Percentiles rank a stretch among this genome's conserved stretches.
phyloP scores from a whole-genome alignment of 1,284 basidiomycete species.

The Ceratobasidium sp. region DNA sequence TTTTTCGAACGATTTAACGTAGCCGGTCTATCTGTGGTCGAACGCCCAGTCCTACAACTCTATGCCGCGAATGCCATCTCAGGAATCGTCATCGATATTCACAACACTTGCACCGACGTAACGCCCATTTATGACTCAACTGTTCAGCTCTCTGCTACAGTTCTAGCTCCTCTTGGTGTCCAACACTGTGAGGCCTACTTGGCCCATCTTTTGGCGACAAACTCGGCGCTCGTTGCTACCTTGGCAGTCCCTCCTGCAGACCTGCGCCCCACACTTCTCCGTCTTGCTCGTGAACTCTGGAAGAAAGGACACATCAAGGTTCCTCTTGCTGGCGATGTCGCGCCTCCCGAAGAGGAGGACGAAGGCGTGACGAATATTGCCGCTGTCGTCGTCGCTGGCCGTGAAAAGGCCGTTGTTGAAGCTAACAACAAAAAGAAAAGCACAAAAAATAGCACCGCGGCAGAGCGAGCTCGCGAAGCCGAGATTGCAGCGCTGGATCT shows the following conservation, averaged over 20 bases:
- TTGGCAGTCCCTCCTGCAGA: constrained; percentile 63
- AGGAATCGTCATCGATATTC: constrained; percentile 89
- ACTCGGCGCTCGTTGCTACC: constrained; percentile 65
- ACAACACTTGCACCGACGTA: constrained; percentile 78
- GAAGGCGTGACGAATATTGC: constrained; percentile 89
- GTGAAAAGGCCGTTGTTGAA: constrained; percentile 84
- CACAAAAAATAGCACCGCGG: constrained; percentile 69
- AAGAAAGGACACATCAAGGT: constrained; percentile 71
- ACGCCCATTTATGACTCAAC: constrained; percentile 84
- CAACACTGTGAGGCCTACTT: constrained; percentile 81
- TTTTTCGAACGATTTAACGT: constrained; percentile 98
- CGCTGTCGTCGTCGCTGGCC: constrained; percentile 80
- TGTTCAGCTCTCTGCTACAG: constrained; percentile 68
- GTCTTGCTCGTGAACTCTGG: constrained; percentile 70
- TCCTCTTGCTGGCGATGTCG: constrained; percentile 75
- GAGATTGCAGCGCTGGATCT: constrained; percentile 86
- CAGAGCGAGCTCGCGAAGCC: constrained; percentile 78
- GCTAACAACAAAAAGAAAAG: constrained; percentile 72
- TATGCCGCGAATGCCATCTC: constrained; percentile 83
- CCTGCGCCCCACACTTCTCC: constrained; percentile 63
- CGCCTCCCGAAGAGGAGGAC: constrained; percentile 68
- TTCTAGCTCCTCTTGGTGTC: constrained; percentile 72
- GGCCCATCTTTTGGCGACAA: constrained; percentile 74
- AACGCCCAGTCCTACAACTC: constrained; percentile 85
- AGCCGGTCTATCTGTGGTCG: constrained; percentile 84